Base-by-base conservation (phyloP, 208 protist species). In the Acanthamoeba healyi region DNA sequence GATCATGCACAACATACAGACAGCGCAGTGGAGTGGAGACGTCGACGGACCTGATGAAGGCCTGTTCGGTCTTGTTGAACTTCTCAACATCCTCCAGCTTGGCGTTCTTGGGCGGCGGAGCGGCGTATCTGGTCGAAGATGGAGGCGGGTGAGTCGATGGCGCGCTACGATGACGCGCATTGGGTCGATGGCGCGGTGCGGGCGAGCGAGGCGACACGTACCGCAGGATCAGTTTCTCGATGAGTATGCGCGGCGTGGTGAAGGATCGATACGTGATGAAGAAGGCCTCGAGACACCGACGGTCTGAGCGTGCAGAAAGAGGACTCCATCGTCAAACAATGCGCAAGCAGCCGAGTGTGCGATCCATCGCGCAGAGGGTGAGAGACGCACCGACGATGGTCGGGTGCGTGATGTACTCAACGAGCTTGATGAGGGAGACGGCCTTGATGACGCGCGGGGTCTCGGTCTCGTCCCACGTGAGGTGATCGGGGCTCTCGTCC, bases 261-360 rank as follows among this genome's bases (percentile, higher is more conserved):
- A 92, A 92, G 1, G 46, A 92, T 49, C 86, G 86, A 74, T 72
- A 92, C 0, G 86, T 92, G 58, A 92, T 65, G 58, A 92, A 92
- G 61, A 92, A 92, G 24, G 86, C 86, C 61, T 74, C 40, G 10
- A 74, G 40, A 12, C 24, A 74, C 14, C 38, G n/a, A 74, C n/a
- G 86, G 38, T 92, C 86, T 92, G 36, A 4, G 26, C 22, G 26
- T 4, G 2, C 4, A 61, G 44, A 26, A 32, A 65, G n/a, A 65
- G 32, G 32, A 65, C 3, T 26, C 7, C 5, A 61, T 12, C 44
- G 12, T 15, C 44, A 49, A 49, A 4, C 44, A 15, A 49, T 49
- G 9, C 44, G 44, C 9, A 56, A 56, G 49, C 12, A n/a, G n/a
- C n/a, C n/a, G n/a, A n/a, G n/a, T n/a, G n/a, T n/a, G n/a, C n/a